Evolutionary conservation across 2,329 filamentous ascomycete genomes (phyloP).

Genomic region (Ophiostoma sp.): DNA sequence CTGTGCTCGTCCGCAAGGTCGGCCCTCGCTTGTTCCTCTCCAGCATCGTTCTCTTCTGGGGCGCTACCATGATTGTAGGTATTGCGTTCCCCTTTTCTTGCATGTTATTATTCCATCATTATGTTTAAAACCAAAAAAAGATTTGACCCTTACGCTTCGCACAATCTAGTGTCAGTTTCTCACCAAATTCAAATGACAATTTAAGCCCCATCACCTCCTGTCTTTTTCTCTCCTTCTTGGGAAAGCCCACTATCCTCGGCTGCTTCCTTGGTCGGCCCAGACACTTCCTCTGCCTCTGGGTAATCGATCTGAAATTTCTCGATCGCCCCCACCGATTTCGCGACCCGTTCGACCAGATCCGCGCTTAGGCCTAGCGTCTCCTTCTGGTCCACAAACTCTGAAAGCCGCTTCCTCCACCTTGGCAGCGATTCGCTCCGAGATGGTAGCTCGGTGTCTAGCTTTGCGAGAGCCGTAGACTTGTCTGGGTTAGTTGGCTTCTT

Average conservation of each 20-base stretch:
- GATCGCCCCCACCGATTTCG: not conserved
- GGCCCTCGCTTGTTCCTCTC: conserved; percentile 8
- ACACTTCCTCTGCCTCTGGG: too few species aligned
- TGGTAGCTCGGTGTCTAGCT: not conserved
- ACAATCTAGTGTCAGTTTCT: too few species aligned
- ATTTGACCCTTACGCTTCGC: too few species aligned
- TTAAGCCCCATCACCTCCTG: too few species aligned
- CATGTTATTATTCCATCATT: too few species aligned
- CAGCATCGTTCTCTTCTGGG: not conserved
- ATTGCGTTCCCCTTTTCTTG: too few species aligned
- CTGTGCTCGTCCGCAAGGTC: conserved; percentile 6
- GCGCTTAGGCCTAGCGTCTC: not conserved
- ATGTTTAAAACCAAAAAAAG: too few species aligned
- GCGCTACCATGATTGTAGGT: not conserved
- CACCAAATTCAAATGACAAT: too few species aligned
- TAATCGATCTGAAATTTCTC: too few species aligned
- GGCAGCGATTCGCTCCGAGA: not conserved
- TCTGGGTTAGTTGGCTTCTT: not conserved
- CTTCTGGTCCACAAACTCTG: not conserved
- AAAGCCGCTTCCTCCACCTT: not conserved
- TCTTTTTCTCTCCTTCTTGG: too few species aligned
- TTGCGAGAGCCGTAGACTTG: not conserved
- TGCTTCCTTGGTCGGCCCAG: too few species aligned
- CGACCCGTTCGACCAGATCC: not conserved
- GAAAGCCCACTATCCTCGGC: too few species aligned